Evolutionary conservation across 257 asterid genomes (phyloP).

Genomic region (Lycium barbarum): DNA sequence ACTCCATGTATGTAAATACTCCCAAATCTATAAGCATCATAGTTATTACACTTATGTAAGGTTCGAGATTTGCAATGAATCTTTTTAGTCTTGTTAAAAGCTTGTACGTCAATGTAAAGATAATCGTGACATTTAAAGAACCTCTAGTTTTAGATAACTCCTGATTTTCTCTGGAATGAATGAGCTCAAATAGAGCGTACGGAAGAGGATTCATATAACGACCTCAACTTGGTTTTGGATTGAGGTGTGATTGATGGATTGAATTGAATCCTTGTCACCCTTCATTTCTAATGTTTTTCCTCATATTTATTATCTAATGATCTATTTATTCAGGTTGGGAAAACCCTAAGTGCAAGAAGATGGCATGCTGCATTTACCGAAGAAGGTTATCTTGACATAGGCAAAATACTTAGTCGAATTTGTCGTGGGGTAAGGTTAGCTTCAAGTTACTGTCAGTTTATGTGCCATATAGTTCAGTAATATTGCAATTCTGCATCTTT

Average conservation of each 20-base stretch:
- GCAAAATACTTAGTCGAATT: constrained; percentile 79
- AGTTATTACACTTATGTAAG: neutral
- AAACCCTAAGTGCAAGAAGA: constrained; percentile 82
- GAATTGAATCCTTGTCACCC: constrained; percentile 11
- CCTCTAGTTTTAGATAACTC: neutral
- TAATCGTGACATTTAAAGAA: neutral
- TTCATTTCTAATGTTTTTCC: neutral
- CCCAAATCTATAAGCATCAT: constrained; percentile 8
- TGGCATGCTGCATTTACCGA: constrained; percentile 87
- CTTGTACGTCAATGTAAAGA: neutral
- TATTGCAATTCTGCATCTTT: neutral
- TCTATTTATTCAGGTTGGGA: constrained; percentile 68
- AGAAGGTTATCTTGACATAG: constrained; percentile 85
- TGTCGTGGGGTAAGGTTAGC: constrained; percentile 74
- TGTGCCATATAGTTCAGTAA: neutral
- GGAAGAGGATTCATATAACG: neutral
- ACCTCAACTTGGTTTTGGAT: neutral
- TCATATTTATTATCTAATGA: neutral
- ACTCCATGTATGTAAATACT: neutral
- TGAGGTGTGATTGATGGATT: neutral
- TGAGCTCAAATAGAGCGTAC: neutral
- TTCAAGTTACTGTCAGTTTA: neutral
- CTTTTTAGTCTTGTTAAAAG: neutral
- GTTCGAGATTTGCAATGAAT: neutral
- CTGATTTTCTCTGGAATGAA: neutral